A percentile compares a stretch with the other conserved stretches of the same genome.
Evolutionary conservation across 306 rosid species (phyloP).

Genomic region (Potentilla sterilis): DNA sequence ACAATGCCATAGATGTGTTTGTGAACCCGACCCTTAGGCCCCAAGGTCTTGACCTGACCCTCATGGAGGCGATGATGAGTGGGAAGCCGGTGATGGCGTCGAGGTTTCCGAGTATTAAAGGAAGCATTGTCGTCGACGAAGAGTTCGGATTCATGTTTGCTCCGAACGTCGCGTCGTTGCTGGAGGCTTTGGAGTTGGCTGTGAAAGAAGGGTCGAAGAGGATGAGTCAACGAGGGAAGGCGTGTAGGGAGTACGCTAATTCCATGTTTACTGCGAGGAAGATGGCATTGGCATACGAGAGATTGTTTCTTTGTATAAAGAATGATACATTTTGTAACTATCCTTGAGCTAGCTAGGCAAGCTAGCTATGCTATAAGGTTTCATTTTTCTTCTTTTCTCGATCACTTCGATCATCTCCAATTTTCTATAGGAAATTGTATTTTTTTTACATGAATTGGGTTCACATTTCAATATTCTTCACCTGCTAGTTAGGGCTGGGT

Average conservation of each 20-base stretch:
- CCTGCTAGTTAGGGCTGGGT: neutral
- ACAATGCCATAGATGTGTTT: slow-evolving; percentile 75
- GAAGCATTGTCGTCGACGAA: slow-evolving; percentile 68
- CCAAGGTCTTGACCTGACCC: slow-evolving; percentile 89
- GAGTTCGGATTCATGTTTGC: slow-evolving; percentile 84
- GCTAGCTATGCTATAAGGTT: slow-evolving; percentile 11
- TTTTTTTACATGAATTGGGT: neutral
- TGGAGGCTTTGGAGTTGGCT: slow-evolving; percentile 60
- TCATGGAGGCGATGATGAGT: slow-evolving; percentile 95
- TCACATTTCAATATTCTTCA: neutral
- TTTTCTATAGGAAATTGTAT: neutral
- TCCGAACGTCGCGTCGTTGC: slow-evolving; percentile 75
- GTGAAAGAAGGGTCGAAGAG: slow-evolving; percentile 65
- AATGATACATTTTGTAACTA: slow-evolving; percentile 59
- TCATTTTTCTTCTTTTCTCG: slow-evolving; percentile 3
- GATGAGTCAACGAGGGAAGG: slow-evolving; percentile 63
- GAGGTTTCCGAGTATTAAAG: slow-evolving; percentile 87
- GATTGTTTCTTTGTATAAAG: slow-evolving; percentile 79
- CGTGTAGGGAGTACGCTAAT: slow-evolving; percentile 60
- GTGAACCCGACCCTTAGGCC: slow-evolving; percentile 91
- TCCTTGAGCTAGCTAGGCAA: slow-evolving; percentile 39
- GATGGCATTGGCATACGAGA: slow-evolving; percentile 91
- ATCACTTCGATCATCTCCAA: neutral
- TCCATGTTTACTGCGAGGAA: slow-evolving; percentile 84
- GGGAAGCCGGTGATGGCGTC: slow-evolving; percentile 88